Percentiles rank a stretch among this genome's conserved stretches.
These are phyloP conservation scores for Venturiaceae sp. DNA, from an alignment of 2,329 filamentous ascomycete species.

Conservation along the genomic window DNA sequence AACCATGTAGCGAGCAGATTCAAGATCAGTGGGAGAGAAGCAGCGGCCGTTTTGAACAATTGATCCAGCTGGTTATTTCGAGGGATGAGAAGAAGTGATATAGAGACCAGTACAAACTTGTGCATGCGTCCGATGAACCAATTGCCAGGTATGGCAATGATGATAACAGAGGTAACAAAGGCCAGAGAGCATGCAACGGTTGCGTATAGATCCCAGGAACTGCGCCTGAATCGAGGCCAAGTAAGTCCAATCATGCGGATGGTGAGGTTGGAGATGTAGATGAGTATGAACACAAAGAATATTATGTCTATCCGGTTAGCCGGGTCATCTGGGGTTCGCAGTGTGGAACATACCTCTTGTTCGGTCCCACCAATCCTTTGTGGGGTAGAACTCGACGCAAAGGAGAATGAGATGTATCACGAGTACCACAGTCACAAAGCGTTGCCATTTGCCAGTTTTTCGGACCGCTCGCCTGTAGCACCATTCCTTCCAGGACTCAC, in stretches of 20 bases:
- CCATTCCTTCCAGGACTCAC: constrained; percentile 73
- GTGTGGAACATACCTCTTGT: constrained; percentile 41
- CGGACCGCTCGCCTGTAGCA: constrained; percentile 91
- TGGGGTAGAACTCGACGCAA: constrained; percentile 75
- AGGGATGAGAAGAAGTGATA: constrained; percentile 84
- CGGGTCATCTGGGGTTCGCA: background rate
- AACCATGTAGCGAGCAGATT: constrained; percentile 96
- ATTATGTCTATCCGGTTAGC: constrained; percentile 46
- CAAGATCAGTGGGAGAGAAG: constrained; percentile 79
- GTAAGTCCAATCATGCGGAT: constrained; percentile 82
- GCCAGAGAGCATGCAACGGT: constrained; percentile 70
- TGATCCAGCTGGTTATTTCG: constrained; percentile 96
- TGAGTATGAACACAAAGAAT: constrained; percentile 71
- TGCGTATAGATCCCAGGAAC: constrained; percentile 92
- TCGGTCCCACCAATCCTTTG: constrained; percentile 59
- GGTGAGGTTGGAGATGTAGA: constrained; percentile 73
- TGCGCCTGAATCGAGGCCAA: constrained; percentile 84
- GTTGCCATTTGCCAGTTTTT: constrained; percentile 89
- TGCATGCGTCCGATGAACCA: constrained; percentile 69
- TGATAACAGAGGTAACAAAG: constrained; percentile 70
- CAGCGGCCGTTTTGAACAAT: constrained; percentile 95
- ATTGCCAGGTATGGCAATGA: constrained; percentile 48
- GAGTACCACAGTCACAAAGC: constrained; percentile 67
- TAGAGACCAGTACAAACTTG: constrained; percentile 87
- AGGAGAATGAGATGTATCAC: constrained; percentile 76